Base-by-base conservation (phyloP, 2,329 filamentous ascomycete species). In the Fusarium denticulatum region DNA sequence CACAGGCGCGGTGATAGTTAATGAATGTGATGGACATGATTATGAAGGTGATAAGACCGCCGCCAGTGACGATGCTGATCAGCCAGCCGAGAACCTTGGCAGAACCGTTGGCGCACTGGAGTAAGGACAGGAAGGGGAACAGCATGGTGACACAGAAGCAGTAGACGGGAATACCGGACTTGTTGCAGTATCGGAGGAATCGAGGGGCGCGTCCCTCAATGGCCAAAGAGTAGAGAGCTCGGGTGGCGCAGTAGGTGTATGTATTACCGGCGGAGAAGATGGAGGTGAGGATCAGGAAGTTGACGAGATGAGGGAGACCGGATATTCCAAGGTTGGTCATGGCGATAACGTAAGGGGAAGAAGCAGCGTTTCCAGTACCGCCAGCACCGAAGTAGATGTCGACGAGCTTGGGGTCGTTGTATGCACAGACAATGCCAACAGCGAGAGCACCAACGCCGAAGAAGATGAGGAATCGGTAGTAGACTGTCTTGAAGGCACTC, bases 11-110 rank as follows among this genome's bases (percentile, higher is more conserved):
- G 80, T 87, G 82, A 76, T 84, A 86, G 67, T 83, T 82, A 53
- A 85, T 76, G 77, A 84, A 88, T 24, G 84, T 85, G 56, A 84
- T 74, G 67, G 81, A 81, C 76, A 86, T 85, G 78, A 88, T 83
- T 67, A 91, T 85, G 79, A 89, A 92, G 80, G 90, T 88, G 78
- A 92, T 90, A 70, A 90, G 84, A 45, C 86, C 85, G 30, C 85
- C 87, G 11, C 86, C 88, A 6, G 87, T 89, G 74, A 88, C 85
- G 22, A 91, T 82, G 70, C 85, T 87, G 68, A 86, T 82, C 59
- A 90, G 80, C 86, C 86, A 90, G 60, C 76, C 85, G 13, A 90
- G 82, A 7, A 86, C 86, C 55, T 83, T 78, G n/a, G 85, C 81
- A 0, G 86, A 87, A 39, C 82, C 83, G 75, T 79, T 85, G 62